Conservation (phyloP, 768 basidiomycete species). For the Suillus decipiens region DNA sequence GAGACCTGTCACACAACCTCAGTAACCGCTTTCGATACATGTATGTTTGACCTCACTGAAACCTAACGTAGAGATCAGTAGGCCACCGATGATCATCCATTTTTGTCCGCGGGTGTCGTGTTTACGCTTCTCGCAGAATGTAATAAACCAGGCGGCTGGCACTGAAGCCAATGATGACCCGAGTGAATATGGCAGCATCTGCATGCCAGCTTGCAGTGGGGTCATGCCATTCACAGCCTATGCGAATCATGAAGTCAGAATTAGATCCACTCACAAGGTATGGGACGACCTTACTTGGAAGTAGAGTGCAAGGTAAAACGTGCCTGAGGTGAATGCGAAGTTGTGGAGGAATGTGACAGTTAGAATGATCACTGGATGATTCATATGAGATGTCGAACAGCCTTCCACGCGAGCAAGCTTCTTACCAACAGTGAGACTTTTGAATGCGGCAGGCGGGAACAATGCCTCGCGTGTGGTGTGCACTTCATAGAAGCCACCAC, state of each 20-base stretch:
- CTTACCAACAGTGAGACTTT: conserved; percentile 59
- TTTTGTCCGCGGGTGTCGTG: conserved; percentile 66
- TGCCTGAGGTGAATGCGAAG: conserved; percentile 80
- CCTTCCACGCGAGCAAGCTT: conserved; percentile 13
- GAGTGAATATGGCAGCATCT: conserved; percentile 81
- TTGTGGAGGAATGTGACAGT: conserved; percentile 78
- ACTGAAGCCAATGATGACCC: conserved; percentile 85
- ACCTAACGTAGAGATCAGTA: conserved; percentile 65
- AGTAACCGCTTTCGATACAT: conserved; percentile 7
- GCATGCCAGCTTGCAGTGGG: conserved; percentile 72
- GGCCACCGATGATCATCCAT: conserved; percentile 60
- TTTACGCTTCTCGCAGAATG: conserved; percentile 58
- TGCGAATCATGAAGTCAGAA: conserved; percentile 10
- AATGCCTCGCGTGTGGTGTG: conserved; percentile 67
- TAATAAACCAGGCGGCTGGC: conserved; percentile 84
- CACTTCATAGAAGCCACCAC: conserved; percentile 69
- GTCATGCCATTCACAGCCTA: conserved; percentile 71
- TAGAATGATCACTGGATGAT: conserved; percentile 58
- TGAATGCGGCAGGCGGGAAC: conserved; percentile 68
- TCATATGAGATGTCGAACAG: conserved; percentile 13
- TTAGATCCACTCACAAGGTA: conserved; percentile 10
- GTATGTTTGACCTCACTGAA: conserved; percentile 55
- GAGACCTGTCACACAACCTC: conserved; percentile 50
- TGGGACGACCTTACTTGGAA: conserved; percentile 59
- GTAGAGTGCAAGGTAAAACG: conserved; percentile 83